phyloP scores from a whole-genome alignment of 805 yeast genomes.

The Yarrowia sp. region DNA sequence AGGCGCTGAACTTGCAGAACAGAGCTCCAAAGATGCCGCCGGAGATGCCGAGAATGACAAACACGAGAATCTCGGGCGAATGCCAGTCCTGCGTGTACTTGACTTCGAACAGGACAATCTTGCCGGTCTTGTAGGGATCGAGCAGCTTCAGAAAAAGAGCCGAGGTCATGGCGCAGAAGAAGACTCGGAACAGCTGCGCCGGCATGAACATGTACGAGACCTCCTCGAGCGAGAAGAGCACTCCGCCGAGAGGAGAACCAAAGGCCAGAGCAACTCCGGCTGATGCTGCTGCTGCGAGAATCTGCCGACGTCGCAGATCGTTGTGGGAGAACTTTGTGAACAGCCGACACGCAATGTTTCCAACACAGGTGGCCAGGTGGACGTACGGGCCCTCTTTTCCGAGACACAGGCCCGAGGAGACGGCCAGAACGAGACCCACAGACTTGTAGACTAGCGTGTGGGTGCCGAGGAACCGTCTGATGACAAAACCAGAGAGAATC shows the following conservation, averaged over 20 bases:
- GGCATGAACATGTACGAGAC: constrained; percentile 56
- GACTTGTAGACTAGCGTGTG: constrained; percentile 52
- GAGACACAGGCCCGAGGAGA: constrained; percentile 55
- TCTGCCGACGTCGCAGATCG: constrained; percentile 52
- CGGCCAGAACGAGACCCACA: constrained; percentile 49
- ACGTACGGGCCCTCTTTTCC: constrained; percentile 67
- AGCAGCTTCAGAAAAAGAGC: constrained; percentile 52
- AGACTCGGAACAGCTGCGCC: constrained; percentile 52
- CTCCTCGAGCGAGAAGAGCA: constrained; percentile 55
- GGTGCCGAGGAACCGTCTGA: constrained; percentile 52
- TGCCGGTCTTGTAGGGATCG: constrained; percentile 60
- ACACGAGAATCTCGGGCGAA: constrained; percentile 48
- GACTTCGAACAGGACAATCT: constrained; percentile 55
- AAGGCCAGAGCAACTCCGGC: constrained; percentile 62
- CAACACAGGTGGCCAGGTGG: constrained; percentile 58
- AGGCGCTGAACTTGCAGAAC: constrained; percentile 47
- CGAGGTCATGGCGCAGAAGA: constrained; percentile 55
- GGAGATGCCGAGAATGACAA: constrained; percentile 48
- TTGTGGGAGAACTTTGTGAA: constrained; percentile 48
- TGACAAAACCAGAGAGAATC: constrained; percentile 57
- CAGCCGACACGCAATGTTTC: constrained; percentile 51
- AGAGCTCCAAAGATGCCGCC: constrained; percentile 57
- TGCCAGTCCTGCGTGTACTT: constrained; percentile 53
- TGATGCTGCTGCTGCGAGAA: constrained; percentile 55
- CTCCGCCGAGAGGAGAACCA: constrained; percentile 61